These are phyloP conservation scores for Litsea cubeba DNA, from an alignment of 164 flowering plant species.

Conservation along the genomic window DNA sequence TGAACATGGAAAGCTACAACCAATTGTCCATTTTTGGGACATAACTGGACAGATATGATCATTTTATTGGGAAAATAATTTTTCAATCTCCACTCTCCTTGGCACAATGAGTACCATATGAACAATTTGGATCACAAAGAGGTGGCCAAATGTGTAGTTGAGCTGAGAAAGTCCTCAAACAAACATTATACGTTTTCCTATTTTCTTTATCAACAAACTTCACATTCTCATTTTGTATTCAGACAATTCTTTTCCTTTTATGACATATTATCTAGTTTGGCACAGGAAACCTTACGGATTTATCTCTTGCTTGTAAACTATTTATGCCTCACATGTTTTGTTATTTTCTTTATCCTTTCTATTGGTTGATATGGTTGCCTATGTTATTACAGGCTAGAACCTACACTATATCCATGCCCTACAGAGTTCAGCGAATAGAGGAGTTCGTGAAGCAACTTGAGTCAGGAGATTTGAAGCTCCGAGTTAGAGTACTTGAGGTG, in stretches of 20 bases:
- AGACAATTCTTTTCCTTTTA: too few relatives aligned
- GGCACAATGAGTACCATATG: not conserved
- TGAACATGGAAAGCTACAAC: not conserved
- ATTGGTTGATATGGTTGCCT: not conserved
- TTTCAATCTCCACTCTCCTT: not conserved
- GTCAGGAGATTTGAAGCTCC: slow-evolving; percentile 82
- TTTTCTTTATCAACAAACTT: not conserved
- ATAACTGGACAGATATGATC: not conserved
- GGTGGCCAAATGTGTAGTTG: not conserved
- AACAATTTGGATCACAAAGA: not conserved
- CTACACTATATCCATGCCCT: slow-evolving; percentile 85
- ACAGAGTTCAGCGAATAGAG: slow-evolving; percentile 81
- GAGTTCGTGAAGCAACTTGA: slow-evolving; percentile 90
- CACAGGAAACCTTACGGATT: not conserved
- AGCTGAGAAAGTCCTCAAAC: not conserved
- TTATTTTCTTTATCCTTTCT: not conserved
- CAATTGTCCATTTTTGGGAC: not conserved
- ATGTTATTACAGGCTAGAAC: slow-evolving; percentile 63
- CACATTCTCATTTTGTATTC: not conserved
- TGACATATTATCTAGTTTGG: not conserved
- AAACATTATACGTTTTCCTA: too few relatives aligned
- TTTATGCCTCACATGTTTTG: not conserved
- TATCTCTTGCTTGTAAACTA: not conserved
- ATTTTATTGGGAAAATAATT: not conserved
- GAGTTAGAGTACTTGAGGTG: slow-evolving; percentile 97